Percentiles rank a stretch among this genome's conserved stretches.
These are phyloP conservation scores for Malassezia brasiliensis DNA, from an alignment of 1,284 basidiomycete species.

Conservation along the genomic window DNA sequence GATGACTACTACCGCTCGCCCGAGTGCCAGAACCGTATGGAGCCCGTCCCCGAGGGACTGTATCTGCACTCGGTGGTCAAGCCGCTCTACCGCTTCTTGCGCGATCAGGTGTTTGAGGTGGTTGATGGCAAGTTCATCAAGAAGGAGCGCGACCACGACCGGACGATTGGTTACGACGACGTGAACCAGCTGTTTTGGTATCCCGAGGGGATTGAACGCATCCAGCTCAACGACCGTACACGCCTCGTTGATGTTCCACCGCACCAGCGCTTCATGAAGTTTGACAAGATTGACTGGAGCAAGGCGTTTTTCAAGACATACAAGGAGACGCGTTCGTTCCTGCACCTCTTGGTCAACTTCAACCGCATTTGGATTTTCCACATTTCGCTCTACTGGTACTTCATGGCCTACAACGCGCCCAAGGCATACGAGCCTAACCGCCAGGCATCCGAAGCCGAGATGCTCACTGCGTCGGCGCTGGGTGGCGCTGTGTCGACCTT, in stretches of 20 bases:
- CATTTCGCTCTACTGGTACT: constrained; percentile 48
- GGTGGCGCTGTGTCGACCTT: constrained; percentile 45
- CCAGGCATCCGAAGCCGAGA: constrained; percentile 27
- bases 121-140: constrained; percentile 85
- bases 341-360: constrained; percentile 48
- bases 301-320: constrained; percentile 48
- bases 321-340: constrained; percentile 47
- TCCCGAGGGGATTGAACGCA: constrained; percentile 91
- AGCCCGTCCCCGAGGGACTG: constrained; percentile 87
- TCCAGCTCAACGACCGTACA: constrained; percentile 71
- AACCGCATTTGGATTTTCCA: constrained; percentile 49
- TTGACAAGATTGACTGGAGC: constrained; percentile 48
- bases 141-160: constrained; percentile 82
- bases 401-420: constrained; percentile 67
- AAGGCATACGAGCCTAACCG: constrained; percentile 60
- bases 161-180: constrained; percentile 97
- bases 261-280: constrained; percentile 48
- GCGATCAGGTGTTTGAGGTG: constrained; percentile 96
- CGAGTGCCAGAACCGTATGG: constrained; percentile 90
- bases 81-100: constrained; percentile 91
- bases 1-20: constrained; percentile 98
- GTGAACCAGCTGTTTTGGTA: constrained; percentile 99
- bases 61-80: constrained; percentile 85
- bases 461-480: constrained; percentile 41
- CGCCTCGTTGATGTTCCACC: constrained; percentile 53